A percentile compares a stretch with the other conserved stretches of the same genome.
Conservation (phyloP, 1,284 basidiomycete species). For the Hemileia vastatrix region DNA sequence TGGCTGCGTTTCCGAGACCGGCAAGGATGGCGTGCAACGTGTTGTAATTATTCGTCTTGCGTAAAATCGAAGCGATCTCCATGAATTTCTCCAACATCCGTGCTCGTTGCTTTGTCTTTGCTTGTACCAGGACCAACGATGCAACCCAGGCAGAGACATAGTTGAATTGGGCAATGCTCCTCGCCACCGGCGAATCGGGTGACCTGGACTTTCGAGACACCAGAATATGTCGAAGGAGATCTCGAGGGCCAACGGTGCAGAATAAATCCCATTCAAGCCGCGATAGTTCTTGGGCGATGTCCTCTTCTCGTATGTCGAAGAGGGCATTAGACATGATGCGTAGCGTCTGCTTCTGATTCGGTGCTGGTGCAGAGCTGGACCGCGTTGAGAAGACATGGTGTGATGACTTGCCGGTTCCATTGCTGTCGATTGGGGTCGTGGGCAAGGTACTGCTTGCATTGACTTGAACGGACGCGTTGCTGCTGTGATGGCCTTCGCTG, state of each 20-base stretch:
- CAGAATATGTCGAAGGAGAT: slow-evolving; percentile 36
- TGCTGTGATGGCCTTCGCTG: no score
- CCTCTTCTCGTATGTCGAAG: no score
- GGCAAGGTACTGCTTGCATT: no score
- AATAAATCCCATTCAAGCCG: slow-evolving; percentile 34
- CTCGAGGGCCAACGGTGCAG: slow-evolving; percentile 27
- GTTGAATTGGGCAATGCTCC: not conserved
- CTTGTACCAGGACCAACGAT: slow-evolving; percentile 32
- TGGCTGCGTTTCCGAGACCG: not conserved
- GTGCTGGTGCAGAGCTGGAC: no score
- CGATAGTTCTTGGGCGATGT: slow-evolving; percentile 33
- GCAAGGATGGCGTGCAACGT: slow-evolving; percentile 24
- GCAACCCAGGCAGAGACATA: slow-evolving; percentile 31
- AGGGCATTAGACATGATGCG: no score
- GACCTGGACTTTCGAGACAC: slow-evolving; percentile 27
- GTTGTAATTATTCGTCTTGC: slow-evolving; percentile 36
- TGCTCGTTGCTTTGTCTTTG: slow-evolving; percentile 26
- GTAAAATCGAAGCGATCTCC: slow-evolving; percentile 28
- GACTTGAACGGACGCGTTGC: no score
- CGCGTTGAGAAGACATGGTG: no score
- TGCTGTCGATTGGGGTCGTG: no score
- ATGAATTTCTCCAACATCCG: slow-evolving; percentile 34
- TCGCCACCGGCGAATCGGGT: slow-evolving; percentile 20
- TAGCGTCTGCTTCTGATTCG: no score
- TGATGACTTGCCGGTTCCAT: no score